These are phyloP conservation scores for Penicillium crystallinum DNA, from an alignment of 495 filamentous ascomycete genomes.

Conservation along the genomic window DNA sequence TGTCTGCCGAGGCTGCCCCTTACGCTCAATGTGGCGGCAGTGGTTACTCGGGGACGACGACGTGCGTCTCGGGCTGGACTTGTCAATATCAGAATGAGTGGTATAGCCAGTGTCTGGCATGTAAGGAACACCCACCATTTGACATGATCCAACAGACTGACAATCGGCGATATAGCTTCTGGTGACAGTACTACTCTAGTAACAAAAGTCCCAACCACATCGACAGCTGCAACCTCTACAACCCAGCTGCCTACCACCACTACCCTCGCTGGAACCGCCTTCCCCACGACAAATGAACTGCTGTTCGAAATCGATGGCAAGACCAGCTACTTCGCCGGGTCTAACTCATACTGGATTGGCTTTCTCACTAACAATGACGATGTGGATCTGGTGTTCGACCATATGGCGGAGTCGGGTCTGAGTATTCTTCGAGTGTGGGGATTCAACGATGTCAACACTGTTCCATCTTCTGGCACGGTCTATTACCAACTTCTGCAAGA, in stretches of 20 bases:
- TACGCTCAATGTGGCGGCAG: slow-evolving; percentile 36
- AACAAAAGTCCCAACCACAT: background rate
- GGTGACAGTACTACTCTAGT: background rate
- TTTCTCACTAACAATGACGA: slow-evolving; percentile 62
- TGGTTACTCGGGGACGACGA: slow-evolving; percentile 22
- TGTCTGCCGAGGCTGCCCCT: slow-evolving; percentile 21
- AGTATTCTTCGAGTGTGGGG: slow-evolving; percentile 70
- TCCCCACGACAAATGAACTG: slow-evolving; percentile 46
- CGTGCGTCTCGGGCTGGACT: slow-evolving; percentile 27
- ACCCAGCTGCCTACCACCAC: slow-evolving; percentile 10
- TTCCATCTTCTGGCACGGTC: slow-evolving; percentile 44
- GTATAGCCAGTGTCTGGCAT: slow-evolving; percentile 35
- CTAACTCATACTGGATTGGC: slow-evolving; percentile 70
- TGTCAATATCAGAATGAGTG: slow-evolving; percentile 32
- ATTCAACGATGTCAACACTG: slow-evolving; percentile 58
- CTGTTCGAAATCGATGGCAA: slow-evolving; percentile 60
- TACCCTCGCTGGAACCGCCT: slow-evolving; percentile 25
- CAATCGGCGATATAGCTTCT: background rate
- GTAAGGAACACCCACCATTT: slow-evolving; percentile 2
- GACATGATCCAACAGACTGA: background rate
- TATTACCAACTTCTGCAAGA: slow-evolving; percentile 57
- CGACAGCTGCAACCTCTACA: slow-evolving; percentile 5
- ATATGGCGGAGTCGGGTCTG: slow-evolving; percentile 49
- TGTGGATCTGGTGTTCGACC: slow-evolving; percentile 52
- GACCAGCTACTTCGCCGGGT: slow-evolving; percentile 60